Conservation (phyloP, 768 basidiomycete species). For the Xanthoconium stramineum region DNA sequence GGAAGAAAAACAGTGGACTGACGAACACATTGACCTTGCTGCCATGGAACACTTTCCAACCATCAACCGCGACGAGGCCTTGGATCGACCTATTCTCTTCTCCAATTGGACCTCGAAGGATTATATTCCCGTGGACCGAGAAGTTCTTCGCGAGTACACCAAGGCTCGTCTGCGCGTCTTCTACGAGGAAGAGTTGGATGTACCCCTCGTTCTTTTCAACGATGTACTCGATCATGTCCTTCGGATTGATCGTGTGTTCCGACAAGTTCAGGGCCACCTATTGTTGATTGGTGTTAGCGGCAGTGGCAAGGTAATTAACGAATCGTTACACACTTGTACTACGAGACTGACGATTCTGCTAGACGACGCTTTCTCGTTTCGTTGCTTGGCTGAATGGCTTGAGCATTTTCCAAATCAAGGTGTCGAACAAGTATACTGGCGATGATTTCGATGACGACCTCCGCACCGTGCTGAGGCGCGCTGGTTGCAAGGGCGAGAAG, state of each 20-base stretch:
- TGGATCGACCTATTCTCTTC: conserved; percentile 88
- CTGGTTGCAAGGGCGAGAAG: conserved; percentile 98
- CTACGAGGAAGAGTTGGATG: conserved; percentile 98
- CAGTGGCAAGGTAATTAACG: conserved; percentile 81
- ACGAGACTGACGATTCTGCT: conserved; percentile 13
- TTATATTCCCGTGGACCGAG: conserved; percentile 93
- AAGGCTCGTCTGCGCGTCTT: conserved; percentile 97
- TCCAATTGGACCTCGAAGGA: conserved; percentile 99
- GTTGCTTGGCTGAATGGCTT: conserved; percentile 99
- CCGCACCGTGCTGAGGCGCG: conserved; percentile 87
- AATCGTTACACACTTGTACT: not conserved
- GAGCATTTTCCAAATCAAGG: conserved; percentile 99
- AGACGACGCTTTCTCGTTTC: conserved; percentile 97
- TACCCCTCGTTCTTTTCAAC: conserved; percentile 96
- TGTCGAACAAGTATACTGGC: conserved; percentile 97
- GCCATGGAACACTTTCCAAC: conserved; percentile 93
- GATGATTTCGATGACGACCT: conserved; percentile 99
- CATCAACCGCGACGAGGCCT: conserved; percentile 82
- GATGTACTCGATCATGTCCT: conserved; percentile 98
- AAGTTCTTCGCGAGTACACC: conserved; percentile 89
- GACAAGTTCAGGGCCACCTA: conserved; percentile 95
- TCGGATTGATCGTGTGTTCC: conserved; percentile 97
- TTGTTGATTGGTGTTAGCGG: conserved; percentile 97
- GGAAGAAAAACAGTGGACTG: conserved; percentile 93
- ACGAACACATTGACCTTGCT: conserved; percentile 80